Conservation (phyloP, 2,329 filamentous ascomycete species). For the Pseudocercospora vitis region DNA sequence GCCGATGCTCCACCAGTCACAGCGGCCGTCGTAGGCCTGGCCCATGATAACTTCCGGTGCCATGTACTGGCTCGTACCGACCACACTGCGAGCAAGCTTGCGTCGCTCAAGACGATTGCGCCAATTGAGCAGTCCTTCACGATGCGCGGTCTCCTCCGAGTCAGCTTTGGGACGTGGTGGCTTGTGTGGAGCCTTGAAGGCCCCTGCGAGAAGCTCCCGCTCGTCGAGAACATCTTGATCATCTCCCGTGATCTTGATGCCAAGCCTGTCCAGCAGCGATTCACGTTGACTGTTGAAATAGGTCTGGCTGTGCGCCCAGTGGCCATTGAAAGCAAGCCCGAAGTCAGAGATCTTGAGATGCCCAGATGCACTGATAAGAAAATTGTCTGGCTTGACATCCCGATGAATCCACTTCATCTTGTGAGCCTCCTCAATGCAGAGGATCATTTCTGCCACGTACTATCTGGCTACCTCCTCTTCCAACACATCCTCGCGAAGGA, state of each 20-base stretch:
- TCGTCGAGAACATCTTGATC: slow-evolving; percentile 63
- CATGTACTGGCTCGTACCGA: slow-evolving; percentile 98
- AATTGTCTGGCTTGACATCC: slow-evolving; percentile 97
- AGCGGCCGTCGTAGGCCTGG: slow-evolving; percentile 82
- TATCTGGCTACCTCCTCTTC: slow-evolving; percentile 76
- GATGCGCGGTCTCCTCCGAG: slow-evolving; percentile 28
- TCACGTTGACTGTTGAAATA: slow-evolving; percentile 86
- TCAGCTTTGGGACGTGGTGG: slow-evolving; percentile 25
- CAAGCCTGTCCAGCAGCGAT: slow-evolving; percentile 72
- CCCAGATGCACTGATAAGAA: slow-evolving; percentile 81
- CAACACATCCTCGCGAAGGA: slow-evolving; percentile 82
- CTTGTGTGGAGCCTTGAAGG: slow-evolving; percentile 1
- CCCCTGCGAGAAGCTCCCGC: slow-evolving; percentile 29
- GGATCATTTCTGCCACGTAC: slow-evolving; percentile 93
- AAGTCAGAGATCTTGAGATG: slow-evolving; percentile 97
- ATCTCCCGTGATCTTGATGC: slow-evolving; percentile 73
- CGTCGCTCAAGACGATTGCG: slow-evolving; percentile 57
- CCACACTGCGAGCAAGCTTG: slow-evolving; percentile 76
- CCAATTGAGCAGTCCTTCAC: slow-evolving; percentile 43
- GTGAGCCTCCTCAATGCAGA: slow-evolving; percentile 92
- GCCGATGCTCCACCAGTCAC: slow-evolving; percentile 96
- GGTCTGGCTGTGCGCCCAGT: slow-evolving; percentile 86
- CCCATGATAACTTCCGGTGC: slow-evolving; percentile 88
- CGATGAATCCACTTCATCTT: slow-evolving; percentile 87
- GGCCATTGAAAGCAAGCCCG: slow-evolving; percentile 89